Evolutionary conservation across 768 basidiomycete genomes (phyloP).

Genomic region (Boletus tomentosulus): DNA sequence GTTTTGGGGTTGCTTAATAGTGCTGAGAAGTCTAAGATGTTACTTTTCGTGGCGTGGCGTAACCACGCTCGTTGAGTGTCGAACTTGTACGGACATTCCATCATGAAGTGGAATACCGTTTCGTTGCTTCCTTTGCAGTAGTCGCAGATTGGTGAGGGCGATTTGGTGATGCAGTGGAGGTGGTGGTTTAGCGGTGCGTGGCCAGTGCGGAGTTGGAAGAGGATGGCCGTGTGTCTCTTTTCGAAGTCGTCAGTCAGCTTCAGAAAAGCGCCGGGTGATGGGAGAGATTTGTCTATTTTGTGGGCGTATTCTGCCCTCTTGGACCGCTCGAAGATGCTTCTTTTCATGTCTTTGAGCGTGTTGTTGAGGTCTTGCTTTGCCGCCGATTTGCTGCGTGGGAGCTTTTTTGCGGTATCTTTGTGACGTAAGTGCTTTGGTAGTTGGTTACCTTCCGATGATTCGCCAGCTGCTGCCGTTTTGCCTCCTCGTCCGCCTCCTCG

Average conservation of each 20-base stretch:
- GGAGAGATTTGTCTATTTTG: background rate
- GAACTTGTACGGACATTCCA: background rate
- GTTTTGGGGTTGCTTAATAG: background rate
- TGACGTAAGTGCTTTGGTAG: too few species aligned
- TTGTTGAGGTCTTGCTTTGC: too few species aligned
- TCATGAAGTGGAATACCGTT: too few species aligned
- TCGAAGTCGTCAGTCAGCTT: background rate
- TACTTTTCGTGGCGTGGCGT: too few species aligned
- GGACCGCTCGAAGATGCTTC: background rate
- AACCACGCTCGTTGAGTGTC: background rate
- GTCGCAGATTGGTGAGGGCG: background rate
- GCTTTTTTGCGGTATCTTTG: too few species aligned
- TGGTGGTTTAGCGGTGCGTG: conserved; percentile 30
- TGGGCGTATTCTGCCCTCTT: background rate
- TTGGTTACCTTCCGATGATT: too few species aligned
- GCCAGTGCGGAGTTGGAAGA: conserved; percentile 31
- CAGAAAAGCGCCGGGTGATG: background rate
- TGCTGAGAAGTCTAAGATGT: too few species aligned
- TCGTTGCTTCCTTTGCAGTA: too few species aligned
- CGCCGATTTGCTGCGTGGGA: too few species aligned
- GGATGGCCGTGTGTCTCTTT: background rate
- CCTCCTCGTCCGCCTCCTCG: too few species aligned
- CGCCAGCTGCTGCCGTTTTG: too few species aligned
- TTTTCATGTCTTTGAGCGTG: too few species aligned
- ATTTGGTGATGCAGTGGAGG: conserved; percentile 20